Evolutionary conservation across 1,139 yeast genomes (phyloP).

Genomic region (Diutina rugosa): DNA sequence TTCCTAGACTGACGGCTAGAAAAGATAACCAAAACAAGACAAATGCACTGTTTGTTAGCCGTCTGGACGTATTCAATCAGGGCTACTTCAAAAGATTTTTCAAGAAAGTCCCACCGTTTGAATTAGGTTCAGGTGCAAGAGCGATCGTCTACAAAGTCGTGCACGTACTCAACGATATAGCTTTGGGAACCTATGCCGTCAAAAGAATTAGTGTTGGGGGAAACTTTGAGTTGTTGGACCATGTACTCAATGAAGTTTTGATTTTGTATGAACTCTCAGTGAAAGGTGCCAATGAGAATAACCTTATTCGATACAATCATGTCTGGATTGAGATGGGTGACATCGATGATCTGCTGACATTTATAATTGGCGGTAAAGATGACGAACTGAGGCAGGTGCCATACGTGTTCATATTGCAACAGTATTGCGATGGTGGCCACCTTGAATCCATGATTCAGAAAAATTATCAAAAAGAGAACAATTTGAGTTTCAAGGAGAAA

Average conservation of each 20-base stretch:
- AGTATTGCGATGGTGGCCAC: slow-evolving; percentile 82
- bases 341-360: slow-evolving; percentile 30
- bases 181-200: slow-evolving; percentile 70
- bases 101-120: slow-evolving; percentile 21
- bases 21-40: neutral
- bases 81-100: slow-evolving; percentile 69
- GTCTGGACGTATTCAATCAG: slow-evolving; percentile 40
- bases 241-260: slow-evolving; percentile 67
- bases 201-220: slow-evolving; percentile 79
- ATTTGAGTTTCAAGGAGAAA: slow-evolving; percentile 16
- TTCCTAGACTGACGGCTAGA: neutral
- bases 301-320: slow-evolving; percentile 75
- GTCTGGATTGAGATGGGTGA: slow-evolving; percentile 81
- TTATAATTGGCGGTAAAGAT: slow-evolving; percentile 11
- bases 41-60: neutral
- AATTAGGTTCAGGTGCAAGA: slow-evolving; percentile 69
- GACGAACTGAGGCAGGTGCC: slow-evolving; percentile 32
- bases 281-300: slow-evolving; percentile 31
- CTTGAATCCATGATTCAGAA: slow-evolving; percentile 50
- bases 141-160: slow-evolving; percentile 78
- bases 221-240: slow-evolving; percentile 51
- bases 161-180: slow-evolving; percentile 58
- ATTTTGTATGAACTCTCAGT: slow-evolving; percentile 37
- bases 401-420: slow-evolving; percentile 73
- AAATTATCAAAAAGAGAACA: slow-evolving; percentile 13